Base-by-base conservation (phyloP, 2,329 filamentous ascomycete genomes). In the Curvularia eragrostidis region DNA sequence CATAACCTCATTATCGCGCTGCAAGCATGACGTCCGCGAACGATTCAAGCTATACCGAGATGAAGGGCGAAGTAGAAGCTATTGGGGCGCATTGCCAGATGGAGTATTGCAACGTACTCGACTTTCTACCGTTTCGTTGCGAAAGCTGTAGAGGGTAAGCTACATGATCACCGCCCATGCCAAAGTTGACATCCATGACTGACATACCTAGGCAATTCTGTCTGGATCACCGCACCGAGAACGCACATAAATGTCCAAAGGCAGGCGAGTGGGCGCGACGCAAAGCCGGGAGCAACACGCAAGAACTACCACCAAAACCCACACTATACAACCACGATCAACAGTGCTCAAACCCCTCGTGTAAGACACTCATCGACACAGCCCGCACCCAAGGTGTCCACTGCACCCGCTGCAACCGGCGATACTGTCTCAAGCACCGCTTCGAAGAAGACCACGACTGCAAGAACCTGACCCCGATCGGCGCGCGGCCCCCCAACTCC, bases 71-170 rank as follows among this genome's bases (percentile, higher is more conserved):
- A 78, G 89, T 93, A 47, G 89, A 91, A 69, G 85, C 93, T 23
- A 89, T 98, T 68, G 95, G 95, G 77, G 87, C 87, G 61, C 93
- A 97, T 82, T 99, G 95, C 84, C 88, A 97, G 77, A 89, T 91
- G 79, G 83, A 89, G 64, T 96, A 92, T 83, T 99, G 95, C 83
- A 90, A 93, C 75, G 91, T 95, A 74, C 90, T 98, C 59, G 95
- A 98, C 79, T 98, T 99, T 77, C 87, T 99, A 4, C 95, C 95
- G 3, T 98, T 98, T 78, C 85, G 88, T 73, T 99, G 95, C 81
- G 91, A 96, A 75, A 95, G 91, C 67, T 99, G 95, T 80, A 85
- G 80, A 70, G 83, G 83, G 79, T 82, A 70, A 39, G 73, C 26
- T 7, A 23, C 21, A 66, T 12, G 8, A 24, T 8, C 28, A 15